Conservation (phyloP, 208 protist species). For the Wallacemonas sp. region DNA sequence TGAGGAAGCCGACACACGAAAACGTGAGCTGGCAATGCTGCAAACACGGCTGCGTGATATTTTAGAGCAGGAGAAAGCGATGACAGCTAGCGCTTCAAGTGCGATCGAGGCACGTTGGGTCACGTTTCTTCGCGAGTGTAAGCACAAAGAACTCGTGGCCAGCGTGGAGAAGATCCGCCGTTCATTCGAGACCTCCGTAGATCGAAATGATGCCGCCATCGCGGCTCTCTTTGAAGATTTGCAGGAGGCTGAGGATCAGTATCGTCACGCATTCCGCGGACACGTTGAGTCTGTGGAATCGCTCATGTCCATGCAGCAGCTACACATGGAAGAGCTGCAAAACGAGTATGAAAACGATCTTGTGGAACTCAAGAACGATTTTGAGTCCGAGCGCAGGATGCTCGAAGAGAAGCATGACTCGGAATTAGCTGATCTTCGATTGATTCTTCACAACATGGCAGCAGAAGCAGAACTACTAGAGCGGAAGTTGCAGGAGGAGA, state of each 20-base stretch:
- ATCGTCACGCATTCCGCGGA: conserved; percentile 83
- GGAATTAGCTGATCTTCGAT: conserved; percentile 80
- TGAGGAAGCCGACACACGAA: conserved; percentile 73
- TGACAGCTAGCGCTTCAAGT: conserved; percentile 39
- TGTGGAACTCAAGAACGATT: conserved; percentile 89
- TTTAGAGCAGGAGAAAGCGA: conserved; percentile 76
- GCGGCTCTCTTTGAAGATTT: conserved; percentile 88
- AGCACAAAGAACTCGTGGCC: conserved; percentile 90
- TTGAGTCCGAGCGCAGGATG: conserved; percentile 88
- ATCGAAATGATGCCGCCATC: conserved; percentile 93
- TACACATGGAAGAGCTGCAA: conserved; percentile 80
- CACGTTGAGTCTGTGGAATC: conserved; percentile 92
- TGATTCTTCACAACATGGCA: conserved; percentile 92
- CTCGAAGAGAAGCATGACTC: conserved; percentile 79
- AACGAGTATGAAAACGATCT: conserved; percentile 92
- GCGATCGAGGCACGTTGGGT: conserved; percentile 90
- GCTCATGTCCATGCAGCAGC: conserved; percentile 88
- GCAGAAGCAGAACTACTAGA: conserved; percentile 86
- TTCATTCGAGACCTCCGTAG: conserved; percentile 90
- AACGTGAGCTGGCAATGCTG: conserved; percentile 71
- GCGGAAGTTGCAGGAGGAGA: conserved; percentile 86
- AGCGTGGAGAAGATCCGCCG: conserved; percentile 90
- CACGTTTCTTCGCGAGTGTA: conserved; percentile 89
- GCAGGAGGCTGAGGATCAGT: conserved; percentile 94
- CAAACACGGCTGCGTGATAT: conserved; percentile 72